phyloP scores from a whole-genome alignment of 306 rosid species.

The Cyclanthera cordifolia region DNA sequence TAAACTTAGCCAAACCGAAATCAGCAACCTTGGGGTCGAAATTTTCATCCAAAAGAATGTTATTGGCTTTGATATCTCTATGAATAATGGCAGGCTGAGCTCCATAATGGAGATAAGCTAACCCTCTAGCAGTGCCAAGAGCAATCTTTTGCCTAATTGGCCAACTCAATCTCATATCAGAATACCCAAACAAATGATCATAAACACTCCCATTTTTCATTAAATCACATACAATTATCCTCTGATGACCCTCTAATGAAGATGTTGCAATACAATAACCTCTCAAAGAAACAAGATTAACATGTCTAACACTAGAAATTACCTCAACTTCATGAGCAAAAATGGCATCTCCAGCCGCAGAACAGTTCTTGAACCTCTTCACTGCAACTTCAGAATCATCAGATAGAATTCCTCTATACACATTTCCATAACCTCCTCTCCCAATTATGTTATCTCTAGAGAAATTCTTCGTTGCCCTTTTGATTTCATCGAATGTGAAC shows the following conservation, averaged over 20 bases:
- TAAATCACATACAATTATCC: constrained; percentile 87
- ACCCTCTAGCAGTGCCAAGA: constrained; percentile 76
- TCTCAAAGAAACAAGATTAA: constrained; percentile 70
- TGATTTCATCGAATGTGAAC: constrained; percentile 56
- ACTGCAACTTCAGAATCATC: constrained; percentile 78
- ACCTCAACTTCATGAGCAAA: constrained; percentile 85
- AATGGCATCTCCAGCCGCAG: constrained; percentile 63
- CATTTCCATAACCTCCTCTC: constrained; percentile 92
- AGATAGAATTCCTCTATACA: constrained; percentile 47
- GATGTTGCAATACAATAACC: constrained; percentile 86
- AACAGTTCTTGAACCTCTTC: constrained; percentile 92
- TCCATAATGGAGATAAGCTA: constrained; percentile 87
- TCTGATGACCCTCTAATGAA: constrained; percentile 74
- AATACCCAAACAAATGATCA: constrained; percentile 68
- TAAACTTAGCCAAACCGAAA: constrained; percentile 84
- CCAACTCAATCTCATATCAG: constrained; percentile 56
- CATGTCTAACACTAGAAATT: constrained; percentile 85
- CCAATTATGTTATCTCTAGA: constrained; percentile 60
- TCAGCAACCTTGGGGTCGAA: constrained; percentile 88
- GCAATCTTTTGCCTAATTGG: constrained; percentile 64
- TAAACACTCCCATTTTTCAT: constrained; percentile 84
- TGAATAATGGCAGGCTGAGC: constrained; percentile 90
- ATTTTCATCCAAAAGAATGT: constrained; percentile 71
- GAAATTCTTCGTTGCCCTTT: constrained; percentile 64
- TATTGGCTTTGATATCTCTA: constrained; percentile 83